Evolutionary conservation across 164 flowering plant species (phyloP).

Genomic region (Magnolia officinalis): DNA sequence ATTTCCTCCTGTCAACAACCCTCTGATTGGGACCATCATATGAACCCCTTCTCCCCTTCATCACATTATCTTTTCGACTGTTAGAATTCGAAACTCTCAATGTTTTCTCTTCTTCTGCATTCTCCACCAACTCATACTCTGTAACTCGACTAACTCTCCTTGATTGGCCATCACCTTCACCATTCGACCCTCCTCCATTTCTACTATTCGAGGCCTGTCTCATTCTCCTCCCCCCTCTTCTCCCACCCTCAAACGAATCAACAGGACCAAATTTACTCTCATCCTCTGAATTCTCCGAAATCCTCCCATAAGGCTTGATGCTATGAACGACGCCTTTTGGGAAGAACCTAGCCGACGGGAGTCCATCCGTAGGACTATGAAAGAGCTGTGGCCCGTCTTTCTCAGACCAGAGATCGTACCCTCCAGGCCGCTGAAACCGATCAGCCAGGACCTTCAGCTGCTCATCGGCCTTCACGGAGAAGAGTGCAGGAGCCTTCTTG

Average conservation of each 20-base stretch:
- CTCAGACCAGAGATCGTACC: conserved; percentile 81
- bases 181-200: not conserved
- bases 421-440: conserved; percentile 77
- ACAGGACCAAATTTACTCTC: not conserved
- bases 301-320: conserved; percentile 46
- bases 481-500: conserved; percentile 54
- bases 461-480: conserved; percentile 77
- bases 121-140: not conserved
- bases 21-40: not conserved
- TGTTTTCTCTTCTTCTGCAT: not conserved
- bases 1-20: not conserved
- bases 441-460: conserved; percentile 81
- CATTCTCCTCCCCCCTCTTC: not conserved
- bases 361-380: conserved; percentile 35
- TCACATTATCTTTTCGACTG: not conserved
- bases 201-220: not conserved
- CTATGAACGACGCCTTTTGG: conserved; percentile 91
- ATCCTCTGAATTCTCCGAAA: not conserved
- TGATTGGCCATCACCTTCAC: not conserved
- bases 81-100: not conserved
- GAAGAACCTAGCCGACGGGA: conserved; percentile 71
- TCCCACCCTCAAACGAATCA: not conserved
- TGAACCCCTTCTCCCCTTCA: not conserved
- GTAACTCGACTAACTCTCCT: not conserved
- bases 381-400: conserved; percentile 82